Evolutionary conservation across 306 rosid species (phyloP), one percentile per base, ranked within the genome.

Genomic region (Quercus mongolica): DNA sequence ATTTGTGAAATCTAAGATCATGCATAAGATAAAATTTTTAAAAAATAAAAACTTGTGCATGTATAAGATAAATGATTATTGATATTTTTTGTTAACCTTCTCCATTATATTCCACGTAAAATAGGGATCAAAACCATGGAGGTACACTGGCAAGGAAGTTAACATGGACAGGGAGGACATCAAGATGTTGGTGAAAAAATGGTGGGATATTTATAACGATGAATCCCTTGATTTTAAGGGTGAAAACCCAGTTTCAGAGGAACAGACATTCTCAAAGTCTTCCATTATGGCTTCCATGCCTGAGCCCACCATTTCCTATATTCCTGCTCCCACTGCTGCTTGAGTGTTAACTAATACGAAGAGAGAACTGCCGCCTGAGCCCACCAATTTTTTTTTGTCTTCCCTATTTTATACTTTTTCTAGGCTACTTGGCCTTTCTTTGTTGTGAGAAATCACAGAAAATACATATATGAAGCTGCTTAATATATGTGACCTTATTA

Each of bases 71-170:
- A 23, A 4, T 59, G 10, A 59, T 59, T 1, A 3, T 23, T 25
- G 31, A 59, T 8, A 10, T 25, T 15, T 9, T 74, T n/a, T n/a
- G 4, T 56, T 14, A 25, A 57, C 33, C 55, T 19, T 54, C 4
- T 73, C 13, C 14, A 0, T 9, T 20, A 3, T 33, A 6, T 1
- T 20, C 8, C 44, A 8, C 18, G 5, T 20, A 19, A 74, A 13
- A 35, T 25, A 89, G 93, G 94, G 94, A 76, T 86, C 94, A 54
- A 90, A 90, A 64, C 94, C 92, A 41, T 90, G 94, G 94, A 86
- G 85, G 83, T 90, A 84, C 57, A 86, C 90, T 1, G 92, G 92
- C 5, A 65, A 86, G 75, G 94, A 90, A 84, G 89, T 14, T 19
- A 88, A 88, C 86, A 90, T 88, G 92, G 89, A 88, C 56, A 83